A percentile compares a stretch with the other conserved stretches of the same genome.
Evolutionary conservation across 345 rosid species (phyloP).

Genomic region (Erucastrum elatum): DNA sequence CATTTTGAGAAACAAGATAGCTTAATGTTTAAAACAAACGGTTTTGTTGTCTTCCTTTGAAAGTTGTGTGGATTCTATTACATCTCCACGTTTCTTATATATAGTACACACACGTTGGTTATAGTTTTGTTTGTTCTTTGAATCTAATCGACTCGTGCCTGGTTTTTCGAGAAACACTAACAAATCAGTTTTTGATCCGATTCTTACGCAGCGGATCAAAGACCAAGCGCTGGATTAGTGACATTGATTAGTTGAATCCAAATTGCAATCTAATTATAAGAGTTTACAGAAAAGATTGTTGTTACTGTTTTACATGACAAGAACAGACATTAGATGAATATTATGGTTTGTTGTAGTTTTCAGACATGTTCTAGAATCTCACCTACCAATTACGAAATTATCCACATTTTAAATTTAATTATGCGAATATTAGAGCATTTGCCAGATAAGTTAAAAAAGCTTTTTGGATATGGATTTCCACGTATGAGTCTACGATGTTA

Average conservation of each 20-base stretch:
- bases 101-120: conserved; percentile 16
- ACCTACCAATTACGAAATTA: conserved; percentile 8
- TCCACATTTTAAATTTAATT: background rate
- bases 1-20: background rate
- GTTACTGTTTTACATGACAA: background rate
- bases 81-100: background rate
- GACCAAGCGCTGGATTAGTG: conserved; percentile 30
- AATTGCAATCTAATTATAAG: background rate
- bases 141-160: background rate
- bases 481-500: conserved; percentile 21
- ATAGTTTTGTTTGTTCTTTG: background rate
- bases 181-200: conserved; percentile 17
- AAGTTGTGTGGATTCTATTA: background rate
- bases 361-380: conserved; percentile 14
- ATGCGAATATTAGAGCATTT: background rate
- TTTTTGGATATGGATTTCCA: conserved; percentile 30
- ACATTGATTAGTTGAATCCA: background rate
- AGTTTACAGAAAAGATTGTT: background rate
- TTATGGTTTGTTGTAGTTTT: conserved; percentile 12
- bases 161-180: conserved; percentile 13
- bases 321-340: background rate
- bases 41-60: background rate
- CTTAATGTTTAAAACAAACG: background rate
- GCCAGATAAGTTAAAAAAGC: conserved; percentile 16
- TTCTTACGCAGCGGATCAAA: conserved; percentile 16